These are phyloP conservation scores for Lolium multiflorum DNA, from an alignment of 176 grass and related monocot genomes.

Conservation along the genomic window DNA sequence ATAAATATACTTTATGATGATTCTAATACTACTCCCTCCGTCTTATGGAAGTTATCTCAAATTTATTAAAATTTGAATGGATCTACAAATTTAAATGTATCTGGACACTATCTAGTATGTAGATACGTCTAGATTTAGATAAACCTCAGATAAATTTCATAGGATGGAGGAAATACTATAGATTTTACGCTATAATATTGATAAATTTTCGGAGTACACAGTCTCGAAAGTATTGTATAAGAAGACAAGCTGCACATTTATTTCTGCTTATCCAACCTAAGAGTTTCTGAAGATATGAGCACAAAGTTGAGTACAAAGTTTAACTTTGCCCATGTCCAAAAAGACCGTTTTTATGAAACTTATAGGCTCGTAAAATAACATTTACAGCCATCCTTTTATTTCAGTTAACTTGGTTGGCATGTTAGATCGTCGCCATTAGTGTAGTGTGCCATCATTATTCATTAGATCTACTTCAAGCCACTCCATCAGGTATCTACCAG, in stretches of 20 bases:
- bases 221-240: background rate
- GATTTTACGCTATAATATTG: no score
- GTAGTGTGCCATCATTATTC: background rate
- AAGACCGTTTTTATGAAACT: background rate
- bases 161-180: no score
- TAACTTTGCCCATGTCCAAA: background rate
- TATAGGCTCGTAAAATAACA: background rate
- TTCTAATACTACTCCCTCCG: no score
- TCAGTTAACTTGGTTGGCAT: slow-evolving; percentile 8
- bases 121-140: no score
- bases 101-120: no score
- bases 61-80: no score
- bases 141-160: no score
- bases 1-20: no score
- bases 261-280: background rate
- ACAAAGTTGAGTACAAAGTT: no score
- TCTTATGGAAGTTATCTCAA: no score
- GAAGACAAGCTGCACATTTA: background rate
- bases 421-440: background rate
- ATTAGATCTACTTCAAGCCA: background rate
- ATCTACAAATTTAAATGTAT: no score
- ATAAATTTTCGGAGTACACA: background rate
- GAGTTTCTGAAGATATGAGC: background rate
- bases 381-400: background rate
- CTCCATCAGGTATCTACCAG: background rate